These are phyloP conservation scores for Neospermospora avenae DNA, from an alignment of 2,329 filamentous ascomycete genomes.

Conservation along the genomic window DNA sequence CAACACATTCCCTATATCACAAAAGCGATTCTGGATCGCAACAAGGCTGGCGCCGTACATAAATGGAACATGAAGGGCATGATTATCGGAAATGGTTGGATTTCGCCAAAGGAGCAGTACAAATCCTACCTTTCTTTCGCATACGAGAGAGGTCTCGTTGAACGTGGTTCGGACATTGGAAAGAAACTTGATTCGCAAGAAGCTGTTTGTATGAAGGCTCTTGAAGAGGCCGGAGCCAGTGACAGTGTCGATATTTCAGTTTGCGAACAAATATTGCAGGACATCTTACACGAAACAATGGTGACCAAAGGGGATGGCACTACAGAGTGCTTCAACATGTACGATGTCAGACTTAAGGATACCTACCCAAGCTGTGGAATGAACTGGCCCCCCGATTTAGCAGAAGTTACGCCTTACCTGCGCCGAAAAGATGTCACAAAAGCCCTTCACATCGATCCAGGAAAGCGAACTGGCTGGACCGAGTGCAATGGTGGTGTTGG, in stretches of 20 bases:
- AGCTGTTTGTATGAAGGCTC: slow-evolving; percentile 59
- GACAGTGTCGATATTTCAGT: slow-evolving; percentile 62
- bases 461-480: slow-evolving; percentile 83
- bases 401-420: slow-evolving; percentile 76
- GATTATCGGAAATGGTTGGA: slow-evolving; percentile 97
- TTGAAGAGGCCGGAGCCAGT: slow-evolving; percentile 56
- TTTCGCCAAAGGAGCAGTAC: slow-evolving; percentile 87
- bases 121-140: slow-evolving; percentile 79
- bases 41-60: slow-evolving; percentile 55
- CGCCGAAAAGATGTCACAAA: slow-evolving; percentile 72
- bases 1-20: slow-evolving; percentile 97
- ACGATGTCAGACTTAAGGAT: slow-evolving; percentile 86
- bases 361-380: slow-evolving; percentile 82
- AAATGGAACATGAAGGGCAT: slow-evolving; percentile 80
- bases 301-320: slow-evolving; percentile 50
- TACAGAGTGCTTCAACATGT: slow-evolving; percentile 83
- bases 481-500: slow-evolving; percentile 85
- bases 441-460: slow-evolving; percentile 78
- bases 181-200: slow-evolving; percentile 66
- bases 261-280: slow-evolving; percentile 76
- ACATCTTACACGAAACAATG: slow-evolving; percentile 65
- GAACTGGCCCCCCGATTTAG: slow-evolving; percentile 94
- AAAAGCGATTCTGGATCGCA: slow-evolving; percentile 83
- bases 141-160: slow-evolving; percentile 70
- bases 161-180: slow-evolving; percentile 61